Base-by-base conservation (phyloP, 2,329 filamentous ascomycete species). In the Byssochlamys sp. region DNA sequence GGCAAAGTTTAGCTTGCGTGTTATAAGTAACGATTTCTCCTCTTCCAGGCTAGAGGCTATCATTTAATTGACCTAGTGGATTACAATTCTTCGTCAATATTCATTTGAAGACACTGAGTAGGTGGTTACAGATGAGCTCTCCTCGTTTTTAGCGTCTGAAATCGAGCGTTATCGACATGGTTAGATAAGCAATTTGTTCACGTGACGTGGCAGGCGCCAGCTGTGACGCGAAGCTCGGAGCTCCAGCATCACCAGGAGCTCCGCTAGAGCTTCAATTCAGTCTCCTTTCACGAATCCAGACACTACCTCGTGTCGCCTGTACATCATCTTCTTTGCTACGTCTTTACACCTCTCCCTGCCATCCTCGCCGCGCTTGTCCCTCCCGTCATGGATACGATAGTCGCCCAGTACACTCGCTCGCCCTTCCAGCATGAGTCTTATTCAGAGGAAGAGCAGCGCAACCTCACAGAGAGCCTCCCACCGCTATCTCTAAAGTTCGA, bases 401-500 rank as follows among this genome's bases (percentile, higher is more conserved):
- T 99, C 67, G 86, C 91, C 66, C 89, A 87, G 76, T 97, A 97
- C 83, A 90, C 88, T 78, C 86, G 87, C 68, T 85, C 91, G 68
- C 81, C 86, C 60, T 85, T 85, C 75, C 81, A 87, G 72, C 82
- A 88, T 68, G 89, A 95, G 76, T 82, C 83, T 67, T 84, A 86
- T 70, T 80, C 82, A 55, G 82, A 87, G 67, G 83, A 91, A 71
- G 85, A 90, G 66, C 82, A 90, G 70, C 82, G 89, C 73, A 87
- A 91, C 69, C 80, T 89, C 71, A 79, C 79, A 69, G 85, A 90
- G 70, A 81, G 84, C 66, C 79, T 84, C 64, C 87, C 90, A 69
- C 85, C 86, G 66, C 81, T 96, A 66, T 92, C 90, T 56, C 84
- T 96, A 73, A 95, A 91, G 77, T 99, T 99, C 77, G 89, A 90